These are phyloP conservation scores for Thermochaetoides thermophila DNA, from an alignment of 495 filamentous ascomycete genomes.

Conservation along the genomic window DNA sequence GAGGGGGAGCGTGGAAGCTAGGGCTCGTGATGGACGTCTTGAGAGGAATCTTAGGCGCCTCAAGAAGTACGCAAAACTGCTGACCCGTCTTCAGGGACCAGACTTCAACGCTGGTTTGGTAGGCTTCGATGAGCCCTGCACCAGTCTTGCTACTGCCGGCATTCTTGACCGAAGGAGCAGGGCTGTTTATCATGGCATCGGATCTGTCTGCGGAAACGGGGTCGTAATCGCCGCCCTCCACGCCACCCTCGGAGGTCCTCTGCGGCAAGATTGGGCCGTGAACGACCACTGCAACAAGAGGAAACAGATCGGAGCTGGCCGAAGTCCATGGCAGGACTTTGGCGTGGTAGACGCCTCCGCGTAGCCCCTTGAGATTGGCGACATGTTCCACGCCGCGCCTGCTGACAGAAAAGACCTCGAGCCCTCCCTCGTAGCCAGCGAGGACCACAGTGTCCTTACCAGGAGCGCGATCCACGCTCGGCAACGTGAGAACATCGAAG, in stretches of 20 bases:
- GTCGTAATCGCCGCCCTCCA: constrained; percentile 26
- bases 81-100: constrained; percentile 60
- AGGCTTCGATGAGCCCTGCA: constrained; percentile 37
- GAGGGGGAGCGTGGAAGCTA: constrained; percentile 42
- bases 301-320: constrained; percentile 25
- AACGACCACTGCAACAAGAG: constrained; percentile 58
- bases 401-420: constrained; percentile 57
- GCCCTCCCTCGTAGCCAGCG: constrained; percentile 56
- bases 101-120: constrained; percentile 75
- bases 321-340: constrained; percentile 52
- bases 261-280: constrained; percentile 49
- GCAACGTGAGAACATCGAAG: constrained; percentile 62
- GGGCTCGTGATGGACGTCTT: constrained; percentile 37
- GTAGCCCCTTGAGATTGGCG: constrained; percentile 55
- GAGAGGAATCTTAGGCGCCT: constrained; percentile 33
- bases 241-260: constrained; percentile 14
- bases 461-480: constrained; percentile 29
- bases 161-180: constrained; percentile 10
- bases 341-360: constrained; percentile 66
- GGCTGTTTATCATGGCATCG: constrained; percentile 20
- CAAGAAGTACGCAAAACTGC: constrained; percentile 53
- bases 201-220: constrained; percentile 24
- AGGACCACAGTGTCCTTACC: constrained; percentile 54
- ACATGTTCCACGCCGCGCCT: constrained; percentile 50
- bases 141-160: constrained; percentile 15